Conservation (phyloP, 306 rosid genomes). For the Sicyos edulis region DNA sequence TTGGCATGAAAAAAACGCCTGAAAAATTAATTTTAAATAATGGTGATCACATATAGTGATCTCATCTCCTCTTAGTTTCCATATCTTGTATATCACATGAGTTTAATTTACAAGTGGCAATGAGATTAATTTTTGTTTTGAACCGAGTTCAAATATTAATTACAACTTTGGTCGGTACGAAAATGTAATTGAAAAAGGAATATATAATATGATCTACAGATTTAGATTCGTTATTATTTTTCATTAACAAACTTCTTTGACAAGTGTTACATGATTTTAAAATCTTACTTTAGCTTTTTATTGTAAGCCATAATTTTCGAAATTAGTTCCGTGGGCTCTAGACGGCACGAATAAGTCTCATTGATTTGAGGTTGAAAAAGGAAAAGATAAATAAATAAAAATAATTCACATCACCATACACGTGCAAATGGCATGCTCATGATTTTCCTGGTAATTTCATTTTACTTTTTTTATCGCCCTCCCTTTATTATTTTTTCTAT, state of each 20-base stretch:
- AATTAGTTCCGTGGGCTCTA: conserved; percentile 19
- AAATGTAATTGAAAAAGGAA: no score
- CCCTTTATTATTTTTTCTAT: no score
- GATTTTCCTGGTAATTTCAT: conserved; percentile 20
- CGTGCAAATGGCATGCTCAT: conserved; percentile 35
- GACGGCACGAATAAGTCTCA: conserved; percentile 26
- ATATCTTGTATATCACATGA: no score
- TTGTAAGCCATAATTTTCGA: not conserved
- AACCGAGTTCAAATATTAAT: no score
- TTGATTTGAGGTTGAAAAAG: conserved; percentile 1
- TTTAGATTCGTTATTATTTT: not conserved
- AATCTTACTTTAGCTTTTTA: not conserved
- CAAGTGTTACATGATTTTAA: not conserved
- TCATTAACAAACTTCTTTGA: not conserved
- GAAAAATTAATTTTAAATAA: no score
- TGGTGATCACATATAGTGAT: no score
- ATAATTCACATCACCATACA: conserved; percentile 36
- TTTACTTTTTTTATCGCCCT: not conserved
- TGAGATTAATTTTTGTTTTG: no score
- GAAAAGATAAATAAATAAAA: not conserved
- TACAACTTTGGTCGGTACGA: no score
- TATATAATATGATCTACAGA: not conserved
- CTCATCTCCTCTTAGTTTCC: no score
- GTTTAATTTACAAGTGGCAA: no score
- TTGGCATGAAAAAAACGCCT: no score